Conservation (phyloP, 768 basidiomycete genomes). For the Clitopilus hobsonii region DNA sequence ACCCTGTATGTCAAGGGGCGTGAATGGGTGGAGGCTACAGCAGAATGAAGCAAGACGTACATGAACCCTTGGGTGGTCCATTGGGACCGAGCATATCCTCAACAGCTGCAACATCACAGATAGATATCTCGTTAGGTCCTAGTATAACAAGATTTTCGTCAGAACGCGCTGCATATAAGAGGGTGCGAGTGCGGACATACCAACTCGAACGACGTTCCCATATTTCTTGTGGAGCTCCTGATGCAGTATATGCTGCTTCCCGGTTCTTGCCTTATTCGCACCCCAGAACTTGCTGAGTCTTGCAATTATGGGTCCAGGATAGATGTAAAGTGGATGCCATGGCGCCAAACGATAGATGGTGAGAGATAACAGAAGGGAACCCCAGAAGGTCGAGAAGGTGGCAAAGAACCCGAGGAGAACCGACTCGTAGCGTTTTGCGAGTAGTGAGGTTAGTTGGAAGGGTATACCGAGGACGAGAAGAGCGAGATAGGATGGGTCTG, state of each 20-base stretch:
- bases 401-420: too few species aligned
- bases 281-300: constrained; percentile 27
- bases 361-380: background rate
- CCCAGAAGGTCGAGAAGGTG: background rate
- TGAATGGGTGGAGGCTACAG: background rate
- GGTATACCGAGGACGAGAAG: constrained; percentile 25
- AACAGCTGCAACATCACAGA: constrained; percentile 27
- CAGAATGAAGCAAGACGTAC: constrained; percentile 17
- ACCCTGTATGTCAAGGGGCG: constrained; percentile 19
- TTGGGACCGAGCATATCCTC: constrained; percentile 27
- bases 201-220: constrained; percentile 28
- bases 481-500: constrained; percentile 18
- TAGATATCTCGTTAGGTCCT: constrained; percentile 20
- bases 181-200: constrained; percentile 10
- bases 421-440: constrained; percentile 17
- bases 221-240: constrained; percentile 24
- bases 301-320: constrained; percentile 25
- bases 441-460: constrained; percentile 14
- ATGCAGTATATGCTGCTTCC: constrained; percentile 20
- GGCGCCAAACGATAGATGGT: constrained; percentile 25
- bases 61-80: constrained; percentile 42
- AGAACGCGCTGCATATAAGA: background rate
- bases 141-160: background rate
- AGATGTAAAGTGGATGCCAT: constrained; percentile 26
- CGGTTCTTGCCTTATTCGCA: constrained; percentile 10